Evolutionary conservation across 768 basidiomycete genomes (phyloP).

Genomic region (Coprinopsis sp.): DNA sequence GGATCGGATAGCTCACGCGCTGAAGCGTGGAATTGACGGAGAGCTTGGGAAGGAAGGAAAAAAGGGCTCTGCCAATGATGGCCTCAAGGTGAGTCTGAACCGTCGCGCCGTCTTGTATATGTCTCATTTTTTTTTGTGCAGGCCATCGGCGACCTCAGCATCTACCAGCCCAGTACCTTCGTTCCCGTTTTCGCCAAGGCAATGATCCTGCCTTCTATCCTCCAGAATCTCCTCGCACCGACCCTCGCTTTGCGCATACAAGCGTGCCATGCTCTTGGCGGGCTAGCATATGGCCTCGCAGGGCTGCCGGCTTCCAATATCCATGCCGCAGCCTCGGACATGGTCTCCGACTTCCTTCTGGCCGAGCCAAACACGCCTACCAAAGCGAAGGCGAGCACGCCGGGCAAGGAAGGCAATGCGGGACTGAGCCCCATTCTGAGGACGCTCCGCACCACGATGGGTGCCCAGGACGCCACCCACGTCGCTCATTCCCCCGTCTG

Average conservation of each 20-base stretch:
- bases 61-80: constrained; percentile 76
- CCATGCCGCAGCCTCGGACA: constrained; percentile 51
- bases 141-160: constrained; percentile 70
- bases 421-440: constrained; percentile 46
- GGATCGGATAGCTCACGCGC: constrained; percentile 63
- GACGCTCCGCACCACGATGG: constrained; percentile 62
- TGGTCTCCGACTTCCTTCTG: constrained; percentile 46
- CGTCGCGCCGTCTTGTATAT: constrained; percentile 5
- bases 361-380: constrained; percentile 30
- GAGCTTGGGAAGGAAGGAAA: constrained; percentile 87
- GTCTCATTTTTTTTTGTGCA: constrained; percentile 21
- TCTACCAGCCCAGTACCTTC: constrained; percentile 61
- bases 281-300: constrained; percentile 53
- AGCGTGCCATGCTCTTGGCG: constrained; percentile 73
- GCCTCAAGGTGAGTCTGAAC: constrained; percentile 54
- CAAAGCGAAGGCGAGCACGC: constrained; percentile 20
- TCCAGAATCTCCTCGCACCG: constrained; percentile 58
- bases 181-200: constrained; percentile 53
- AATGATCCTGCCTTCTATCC: constrained; percentile 50
- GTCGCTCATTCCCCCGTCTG: constrained; percentile 76
- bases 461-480: constrained; percentile 48
- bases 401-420: constrained; percentile 22
- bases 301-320: constrained; percentile 41
- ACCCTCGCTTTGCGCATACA: constrained; percentile 63
- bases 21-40: constrained; percentile 75